Evolutionary conservation across 2,329 filamentous ascomycete species (phyloP).

Genomic region (Botrytis fabae): DNA sequence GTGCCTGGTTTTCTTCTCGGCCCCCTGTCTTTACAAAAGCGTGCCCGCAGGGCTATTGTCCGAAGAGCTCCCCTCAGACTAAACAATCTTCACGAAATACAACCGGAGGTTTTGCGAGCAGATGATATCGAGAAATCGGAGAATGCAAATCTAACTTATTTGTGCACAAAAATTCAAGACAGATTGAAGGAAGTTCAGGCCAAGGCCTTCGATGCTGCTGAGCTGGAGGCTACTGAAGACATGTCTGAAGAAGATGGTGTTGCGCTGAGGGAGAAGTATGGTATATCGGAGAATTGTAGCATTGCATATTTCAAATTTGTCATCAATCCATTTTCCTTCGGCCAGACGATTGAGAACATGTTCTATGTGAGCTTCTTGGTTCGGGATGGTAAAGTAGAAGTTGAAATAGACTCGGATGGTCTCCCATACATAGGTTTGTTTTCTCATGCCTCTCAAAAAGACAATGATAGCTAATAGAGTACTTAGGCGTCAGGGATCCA

Average conservation of each 20-base stretch:
- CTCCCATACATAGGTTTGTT: conserved; percentile 77
- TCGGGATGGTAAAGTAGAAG: conserved; percentile 74
- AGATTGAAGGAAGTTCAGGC: conserved; percentile 55
- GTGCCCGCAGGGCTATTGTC: conserved; percentile 67
- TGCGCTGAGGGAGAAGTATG: conserved; percentile 62
- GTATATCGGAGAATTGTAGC: conserved; percentile 67
- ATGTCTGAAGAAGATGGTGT: conserved; percentile 48
- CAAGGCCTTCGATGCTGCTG: conserved; percentile 49
- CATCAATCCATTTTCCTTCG: conserved; percentile 86
- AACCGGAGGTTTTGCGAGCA: conserved; percentile 74
- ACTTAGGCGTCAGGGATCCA: conserved; percentile 24
- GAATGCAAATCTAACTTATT: conserved; percentile 73
- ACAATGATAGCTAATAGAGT: conserved; percentile 23
- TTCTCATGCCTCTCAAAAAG: conserved; percentile 41
- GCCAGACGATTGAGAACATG: conserved; percentile 93
- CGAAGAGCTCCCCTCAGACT: conserved; percentile 67
- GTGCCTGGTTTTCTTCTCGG: conserved; percentile 84
- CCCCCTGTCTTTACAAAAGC: conserved; percentile 86
- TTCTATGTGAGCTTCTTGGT: conserved; percentile 97
- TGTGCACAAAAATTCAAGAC: conserved; percentile 73
- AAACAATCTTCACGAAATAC: conserved; percentile 66
- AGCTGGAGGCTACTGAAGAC: conserved; percentile 47
- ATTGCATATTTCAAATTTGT: conserved; percentile 84
- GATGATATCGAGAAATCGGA: conserved; percentile 73
- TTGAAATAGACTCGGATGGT: conserved; percentile 71